Conservation (phyloP, 257 asterid genomes). For the Jaltomata sinuosa region DNA sequence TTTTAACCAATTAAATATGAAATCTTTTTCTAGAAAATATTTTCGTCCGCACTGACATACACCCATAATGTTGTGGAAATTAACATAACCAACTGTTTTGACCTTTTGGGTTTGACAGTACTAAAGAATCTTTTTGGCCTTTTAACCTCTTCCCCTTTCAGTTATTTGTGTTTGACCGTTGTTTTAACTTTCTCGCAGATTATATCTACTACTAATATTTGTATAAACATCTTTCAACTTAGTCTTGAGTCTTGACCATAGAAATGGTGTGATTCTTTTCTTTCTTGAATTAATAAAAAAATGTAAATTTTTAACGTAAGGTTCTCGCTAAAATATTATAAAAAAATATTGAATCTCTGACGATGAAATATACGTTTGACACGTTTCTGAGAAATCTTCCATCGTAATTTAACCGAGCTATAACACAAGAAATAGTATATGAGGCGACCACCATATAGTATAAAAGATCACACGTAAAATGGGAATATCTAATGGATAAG, state of each 20-base stretch:
- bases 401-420: neutral
- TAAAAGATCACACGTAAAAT: neutral
- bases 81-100: neutral
- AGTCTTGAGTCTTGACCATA: neutral
- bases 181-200: neutral
- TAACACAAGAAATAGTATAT: neutral
- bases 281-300: neutral
- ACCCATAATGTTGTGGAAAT: neutral
- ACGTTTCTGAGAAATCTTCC: neutral
- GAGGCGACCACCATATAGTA: neutral
- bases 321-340: neutral
- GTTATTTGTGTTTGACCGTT: neutral
- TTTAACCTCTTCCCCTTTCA: neutral
- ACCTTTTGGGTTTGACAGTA: neutral
- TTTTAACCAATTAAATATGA: neutral
- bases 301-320: fast-evolving
- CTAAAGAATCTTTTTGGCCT: neutral
- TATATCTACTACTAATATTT: neutral
- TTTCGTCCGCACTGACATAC: neutral
- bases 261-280: neutral
- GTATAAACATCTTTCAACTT: neutral
- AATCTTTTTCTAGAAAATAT: neutral
- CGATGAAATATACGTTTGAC: neutral
- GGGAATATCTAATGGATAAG: neutral
- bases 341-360: neutral